Conservation (phyloP, 257 asterid species). For the Penstemon eatonii region DNA sequence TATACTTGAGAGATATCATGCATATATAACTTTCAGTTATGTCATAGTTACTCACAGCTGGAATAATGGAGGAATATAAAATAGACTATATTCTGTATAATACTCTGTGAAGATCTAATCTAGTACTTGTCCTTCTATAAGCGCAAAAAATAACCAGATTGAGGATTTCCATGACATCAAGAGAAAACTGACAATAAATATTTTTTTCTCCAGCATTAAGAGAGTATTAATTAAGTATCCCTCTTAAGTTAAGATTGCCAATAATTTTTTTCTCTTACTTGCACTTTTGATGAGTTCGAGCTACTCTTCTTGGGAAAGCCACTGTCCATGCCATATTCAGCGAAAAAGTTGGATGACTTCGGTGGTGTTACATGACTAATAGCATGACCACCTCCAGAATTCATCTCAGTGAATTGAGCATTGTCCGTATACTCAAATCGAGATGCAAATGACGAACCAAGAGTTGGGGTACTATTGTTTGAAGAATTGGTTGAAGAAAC, state of each 20-base stretch:
- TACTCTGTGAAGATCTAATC: no score
- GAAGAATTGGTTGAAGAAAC: conserved; percentile 55
- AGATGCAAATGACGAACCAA: conserved; percentile 55
- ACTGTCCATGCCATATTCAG: conserved; percentile 90
- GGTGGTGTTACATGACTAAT: conserved; percentile 77
- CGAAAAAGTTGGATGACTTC: conserved; percentile 78
- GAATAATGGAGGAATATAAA: neutral
- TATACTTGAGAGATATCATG: neutral
- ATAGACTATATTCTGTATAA: no score
- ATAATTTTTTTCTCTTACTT: conserved; percentile 49
- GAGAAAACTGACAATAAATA: no score
- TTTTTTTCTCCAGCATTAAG: conserved; percentile 6
- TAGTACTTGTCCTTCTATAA: no score
- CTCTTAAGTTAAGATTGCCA: neutral
- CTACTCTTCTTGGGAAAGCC: conserved; percentile 75
- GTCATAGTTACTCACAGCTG: neutral
- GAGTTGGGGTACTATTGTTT: conserved; percentile 44
- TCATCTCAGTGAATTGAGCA: conserved; percentile 64
- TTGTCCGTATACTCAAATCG: conserved; percentile 83
- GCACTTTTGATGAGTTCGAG: conserved; percentile 68
- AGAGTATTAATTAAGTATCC: neutral
- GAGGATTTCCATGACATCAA: no score
- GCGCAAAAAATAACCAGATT: no score
- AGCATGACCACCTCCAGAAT: conserved; percentile 63
- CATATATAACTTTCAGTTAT: no score